phyloP scores from a whole-genome alignment of 805 yeast genomes.

The Wickerhamomyces strasburgensis region DNA sequence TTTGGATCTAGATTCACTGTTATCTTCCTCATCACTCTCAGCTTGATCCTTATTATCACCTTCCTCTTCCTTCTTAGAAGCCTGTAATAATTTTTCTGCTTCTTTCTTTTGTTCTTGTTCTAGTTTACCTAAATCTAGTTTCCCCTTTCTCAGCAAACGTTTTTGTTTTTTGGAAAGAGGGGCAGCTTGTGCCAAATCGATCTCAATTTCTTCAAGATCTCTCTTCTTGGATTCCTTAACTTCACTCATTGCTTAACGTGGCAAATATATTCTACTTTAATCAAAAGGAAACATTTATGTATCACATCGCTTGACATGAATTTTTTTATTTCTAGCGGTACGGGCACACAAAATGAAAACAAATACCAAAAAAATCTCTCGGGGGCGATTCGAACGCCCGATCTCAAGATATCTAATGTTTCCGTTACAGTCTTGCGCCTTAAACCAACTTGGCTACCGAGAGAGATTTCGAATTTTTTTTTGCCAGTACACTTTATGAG shows the following conservation, averaged over 20 bases:
- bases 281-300: no score
- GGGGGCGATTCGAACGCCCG: slow-evolving; percentile 51
- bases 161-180: slow-evolving; percentile 92
- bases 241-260: no score
- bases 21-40: slow-evolving; percentile 18
- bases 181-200: slow-evolving; percentile 61
- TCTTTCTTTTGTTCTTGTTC: slow-evolving; percentile 36
- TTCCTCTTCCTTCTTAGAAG: slow-evolving; percentile 29
- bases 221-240: slow-evolving; percentile 21
- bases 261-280: no score
- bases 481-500: no score
- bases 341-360: background rate
- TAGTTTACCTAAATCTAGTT: slow-evolving; percentile 53
- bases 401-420: slow-evolving; percentile 37
- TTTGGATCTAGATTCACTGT: slow-evolving; percentile 1
- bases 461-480: slow-evolving; percentile 14
- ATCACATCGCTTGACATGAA: no score
- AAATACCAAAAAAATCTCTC: slow-evolving; percentile 30
- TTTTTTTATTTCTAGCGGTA: background rate
- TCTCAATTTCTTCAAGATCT: slow-evolving; percentile 45
- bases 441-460: slow-evolving; percentile 37
- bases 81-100: slow-evolving; percentile 34
- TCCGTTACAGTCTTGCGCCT: slow-evolving; percentile 35
- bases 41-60: slow-evolving; percentile 3
- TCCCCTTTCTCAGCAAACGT: slow-evolving; percentile 76